These are phyloP conservation scores for Bacidia rubella DNA, from an alignment of 495 filamentous ascomycete genomes.

Conservation along the genomic window DNA sequence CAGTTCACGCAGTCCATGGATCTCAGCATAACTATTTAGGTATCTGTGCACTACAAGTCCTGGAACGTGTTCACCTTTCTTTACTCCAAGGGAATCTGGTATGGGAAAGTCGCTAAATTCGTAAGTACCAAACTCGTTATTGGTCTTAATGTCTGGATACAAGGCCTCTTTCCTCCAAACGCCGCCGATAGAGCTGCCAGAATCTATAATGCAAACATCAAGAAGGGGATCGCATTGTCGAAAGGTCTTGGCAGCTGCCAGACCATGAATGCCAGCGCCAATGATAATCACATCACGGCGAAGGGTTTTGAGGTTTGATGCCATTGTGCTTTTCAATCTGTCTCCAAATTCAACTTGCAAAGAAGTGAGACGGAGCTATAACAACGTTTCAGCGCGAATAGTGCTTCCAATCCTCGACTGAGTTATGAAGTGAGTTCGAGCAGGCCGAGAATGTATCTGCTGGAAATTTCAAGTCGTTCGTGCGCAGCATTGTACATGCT, in stretches of 20 bases:
- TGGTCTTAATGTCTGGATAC: conserved; percentile 55
- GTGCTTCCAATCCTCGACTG: no score
- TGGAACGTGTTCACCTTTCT: conserved; percentile 55
- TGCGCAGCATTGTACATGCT: no score
- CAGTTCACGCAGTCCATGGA: conserved; percentile 39
- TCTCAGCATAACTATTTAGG: conserved; percentile 45
- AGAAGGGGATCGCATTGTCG: conserved; percentile 37
- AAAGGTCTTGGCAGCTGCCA: conserved; percentile 48
- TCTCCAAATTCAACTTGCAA: no score
- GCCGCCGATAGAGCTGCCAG: conserved; percentile 47
- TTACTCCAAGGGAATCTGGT: conserved; percentile 47
- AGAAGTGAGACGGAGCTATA: no score
- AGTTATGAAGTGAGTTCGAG: no score
- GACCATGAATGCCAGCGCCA: conserved; percentile 40
- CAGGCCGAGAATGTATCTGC: no score
- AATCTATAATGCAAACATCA: conserved; percentile 40
- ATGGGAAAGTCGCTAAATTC: conserved; percentile 66
- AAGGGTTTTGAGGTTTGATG: no score
- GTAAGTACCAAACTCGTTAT: conserved; percentile 49
- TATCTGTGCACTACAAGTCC: conserved; percentile 51
- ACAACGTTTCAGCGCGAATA: no score
- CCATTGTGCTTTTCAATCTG: no score
- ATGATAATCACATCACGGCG: conserved; percentile 9
- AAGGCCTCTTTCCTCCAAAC: conserved; percentile 53
- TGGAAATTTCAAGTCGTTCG: no score